Base-by-base conservation (phyloP, 768 basidiomycete genomes). In the Macrolepiota albuminosa region DNA sequence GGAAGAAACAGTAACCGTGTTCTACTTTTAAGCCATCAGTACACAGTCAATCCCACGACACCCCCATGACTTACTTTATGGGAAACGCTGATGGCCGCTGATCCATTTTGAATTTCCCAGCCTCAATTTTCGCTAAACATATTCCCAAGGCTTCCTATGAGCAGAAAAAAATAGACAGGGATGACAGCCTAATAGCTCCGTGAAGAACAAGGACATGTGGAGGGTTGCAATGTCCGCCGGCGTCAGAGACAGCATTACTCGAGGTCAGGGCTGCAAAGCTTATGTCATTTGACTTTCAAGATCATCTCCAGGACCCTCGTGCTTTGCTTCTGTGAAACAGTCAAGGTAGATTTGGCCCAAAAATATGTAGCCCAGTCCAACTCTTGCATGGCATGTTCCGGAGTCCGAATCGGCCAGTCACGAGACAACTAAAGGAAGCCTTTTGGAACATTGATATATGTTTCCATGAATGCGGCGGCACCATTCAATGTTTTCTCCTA, bases 331-430 rank as follows among this genome's bases (percentile, higher is more conserved):
- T 42, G n/a, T 11, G 39, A 31, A 18, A 42, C 1, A 43, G 42
- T 54, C 6, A 42, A 43, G 40, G 18, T 16, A 54, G 24, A 39
- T 29, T 29, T 10, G 36, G 21, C 5, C 29, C 9, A n/a, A 40
- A 18, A 54, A 42, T 11, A 54, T 26, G 3, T 2, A 40, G 37
- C 4, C 37, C 21, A 7, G 29, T 24, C 37, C 14, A 33, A 36
- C 13, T 29, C 18, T 7, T 42, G 39, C 26, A 31, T 42, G 34
- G 53, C 26, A 54, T 39, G 37, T 39, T 43, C 18, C 39, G 54
- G 54, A 40, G 40, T 54, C 54, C 29, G 54, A 54, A 54, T 54
- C 40, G 40, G 54, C 29, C 54, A 54, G 40, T 54, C 54, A 54
- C 53, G 53, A 40, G 53, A 40, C 16, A 53, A 8, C 24, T 21